Percentiles rank a stretch among this genome's conserved stretches.
Conservation (phyloP, 2,329 filamentous ascomycete genomes). For the Exophiala mesophila region DNA sequence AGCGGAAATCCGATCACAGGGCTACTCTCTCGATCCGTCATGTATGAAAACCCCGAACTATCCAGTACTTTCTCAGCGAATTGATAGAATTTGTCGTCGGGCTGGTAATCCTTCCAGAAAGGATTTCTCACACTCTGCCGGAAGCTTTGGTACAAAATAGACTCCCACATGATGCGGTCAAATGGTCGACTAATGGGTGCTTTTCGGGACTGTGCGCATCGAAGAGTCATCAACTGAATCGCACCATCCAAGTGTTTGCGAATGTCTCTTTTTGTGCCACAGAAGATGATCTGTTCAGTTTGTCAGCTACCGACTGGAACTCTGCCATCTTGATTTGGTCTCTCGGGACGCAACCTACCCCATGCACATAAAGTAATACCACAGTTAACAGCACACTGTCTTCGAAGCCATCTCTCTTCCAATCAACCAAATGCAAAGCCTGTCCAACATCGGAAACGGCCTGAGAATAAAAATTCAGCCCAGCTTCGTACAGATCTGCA, state of each 20-base stretch:
- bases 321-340: too few species aligned
- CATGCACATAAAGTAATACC: constrained; percentile 17
- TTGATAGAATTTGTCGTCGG: constrained; percentile 14
- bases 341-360: constrained; percentile 18
- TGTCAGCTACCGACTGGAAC: too few species aligned
- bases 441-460: constrained; percentile 13
- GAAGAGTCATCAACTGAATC: constrained; percentile 17
- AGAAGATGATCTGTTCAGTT: constrained; percentile 9
- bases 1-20: constrained; percentile 19
- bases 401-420: constrained; percentile 12
- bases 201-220: constrained; percentile 8
- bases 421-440: constrained; percentile 13
- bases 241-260: constrained; percentile 15
- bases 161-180: constrained; percentile 19
- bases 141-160: constrained; percentile 17
- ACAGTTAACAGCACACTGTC: constrained; percentile 11
- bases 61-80: constrained; percentile 9
- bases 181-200: constrained; percentile 15
- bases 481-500: constrained; percentile 12
- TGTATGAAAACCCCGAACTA: constrained; percentile 14
- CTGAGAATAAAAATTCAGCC: constrained; percentile 11
- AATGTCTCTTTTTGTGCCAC: constrained; percentile 14
- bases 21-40: constrained; percentile 14
- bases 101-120: constrained; percentile 14
- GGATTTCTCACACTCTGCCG: constrained; percentile 16